Percentiles rank a stretch among this genome's conserved stretches.
These are phyloP conservation scores for Globisporangium parvum DNA, from an alignment of 352 stramenopile genomes.

Conservation along the genomic window DNA sequence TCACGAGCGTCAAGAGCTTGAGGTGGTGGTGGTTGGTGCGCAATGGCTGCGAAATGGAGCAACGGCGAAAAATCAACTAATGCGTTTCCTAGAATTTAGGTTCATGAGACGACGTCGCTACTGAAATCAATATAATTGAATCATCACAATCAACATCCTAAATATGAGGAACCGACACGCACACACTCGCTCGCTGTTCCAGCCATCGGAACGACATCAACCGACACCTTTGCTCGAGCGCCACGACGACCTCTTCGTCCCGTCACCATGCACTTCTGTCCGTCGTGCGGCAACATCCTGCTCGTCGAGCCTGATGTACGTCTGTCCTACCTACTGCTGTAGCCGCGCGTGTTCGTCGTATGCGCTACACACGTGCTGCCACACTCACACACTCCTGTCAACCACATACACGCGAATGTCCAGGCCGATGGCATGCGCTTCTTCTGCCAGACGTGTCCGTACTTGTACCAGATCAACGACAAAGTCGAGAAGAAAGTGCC, in stretches of 20 bases:
- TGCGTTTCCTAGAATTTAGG: too few species aligned
- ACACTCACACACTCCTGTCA: background rate
- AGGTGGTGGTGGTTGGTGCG: too few species aligned
- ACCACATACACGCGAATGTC: too few species aligned
- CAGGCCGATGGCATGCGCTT: constrained; percentile 86
- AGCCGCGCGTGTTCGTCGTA: background rate
- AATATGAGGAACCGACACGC: too few species aligned
- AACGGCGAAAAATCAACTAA: too few species aligned
- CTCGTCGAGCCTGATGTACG: constrained; percentile 82
- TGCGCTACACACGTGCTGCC: constrained; percentile 3
- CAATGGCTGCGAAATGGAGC: too few species aligned
- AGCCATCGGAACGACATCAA: background rate
- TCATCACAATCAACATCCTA: too few species aligned
- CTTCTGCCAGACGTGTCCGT: constrained; percentile 88
- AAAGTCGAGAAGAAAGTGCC: constrained; percentile 88
- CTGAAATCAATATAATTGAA: too few species aligned
- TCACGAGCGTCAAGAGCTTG: background rate
- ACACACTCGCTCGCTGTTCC: background rate
- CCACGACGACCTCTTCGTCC: background rate
- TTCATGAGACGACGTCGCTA: too few species aligned
- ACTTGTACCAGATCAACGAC: constrained; percentile 85
- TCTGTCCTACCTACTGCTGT: constrained; percentile 1
- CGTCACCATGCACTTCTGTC: constrained; percentile 83
- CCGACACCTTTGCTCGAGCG: background rate
- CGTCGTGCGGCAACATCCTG: constrained; percentile 87